Conservation (phyloP, 1,139 yeast genomes). For the Chernovozyma aurita region DNA sequence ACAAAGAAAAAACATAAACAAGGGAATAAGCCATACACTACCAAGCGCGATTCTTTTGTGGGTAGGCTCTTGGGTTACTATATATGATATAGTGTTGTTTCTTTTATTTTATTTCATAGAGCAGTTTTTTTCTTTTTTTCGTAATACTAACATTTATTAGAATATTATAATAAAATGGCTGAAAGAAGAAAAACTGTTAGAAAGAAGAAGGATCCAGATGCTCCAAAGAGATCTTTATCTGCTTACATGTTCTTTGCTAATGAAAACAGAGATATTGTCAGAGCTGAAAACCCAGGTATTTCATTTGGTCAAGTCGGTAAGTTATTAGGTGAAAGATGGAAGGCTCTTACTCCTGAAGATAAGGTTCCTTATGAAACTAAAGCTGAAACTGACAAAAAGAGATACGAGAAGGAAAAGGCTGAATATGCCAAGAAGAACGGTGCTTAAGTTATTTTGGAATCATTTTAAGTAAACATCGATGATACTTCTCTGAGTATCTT, state of each 20-base stretch:
- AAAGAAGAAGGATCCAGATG: slow-evolving; percentile 85
- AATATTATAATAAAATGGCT: slow-evolving; percentile 10
- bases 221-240: slow-evolving; percentile 96
- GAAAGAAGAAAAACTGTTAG: slow-evolving; percentile 47
- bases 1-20: background rate
- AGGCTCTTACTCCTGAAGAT: slow-evolving; percentile 75
- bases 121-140: slow-evolving; percentile 1
- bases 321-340: slow-evolving; percentile 94
- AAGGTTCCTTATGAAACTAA: slow-evolving; percentile 86
- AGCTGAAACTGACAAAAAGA: slow-evolving; percentile 94
- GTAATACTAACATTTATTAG: slow-evolving; percentile 8
- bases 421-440: slow-evolving; percentile 61
- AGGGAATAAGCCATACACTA: background rate
- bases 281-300: slow-evolving; percentile 93
- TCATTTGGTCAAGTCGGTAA: slow-evolving; percentile 91
- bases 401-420: slow-evolving; percentile 95
- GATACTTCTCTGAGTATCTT: slow-evolving; percentile 8
- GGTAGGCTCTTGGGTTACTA: background rate
- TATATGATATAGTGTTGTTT: background rate
- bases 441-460: slow-evolving; percentile 5
- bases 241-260: slow-evolving; percentile 99
- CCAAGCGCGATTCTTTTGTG: background rate
- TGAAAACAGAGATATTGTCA: slow-evolving; percentile 91
- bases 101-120: background rate
- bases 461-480: background rate